phyloP scores from a whole-genome alignment of 1,139 yeast species.

The Taphrina deformans region DNA sequence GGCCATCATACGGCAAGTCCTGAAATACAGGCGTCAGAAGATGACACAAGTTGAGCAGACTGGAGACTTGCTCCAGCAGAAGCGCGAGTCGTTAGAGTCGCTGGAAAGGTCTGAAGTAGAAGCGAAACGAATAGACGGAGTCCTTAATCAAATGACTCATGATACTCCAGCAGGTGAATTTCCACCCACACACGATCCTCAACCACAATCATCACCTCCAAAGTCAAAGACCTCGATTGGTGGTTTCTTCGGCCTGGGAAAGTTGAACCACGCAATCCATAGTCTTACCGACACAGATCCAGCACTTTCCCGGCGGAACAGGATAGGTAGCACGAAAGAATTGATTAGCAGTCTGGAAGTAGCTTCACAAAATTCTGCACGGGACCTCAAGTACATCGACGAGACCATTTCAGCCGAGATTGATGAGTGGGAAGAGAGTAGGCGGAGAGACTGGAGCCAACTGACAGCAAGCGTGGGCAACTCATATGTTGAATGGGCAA shows the following conservation, averaged over 20 bases:
- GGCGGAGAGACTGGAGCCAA: conserved; percentile 51
- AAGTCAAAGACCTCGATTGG: conserved; percentile 40
- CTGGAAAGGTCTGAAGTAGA: conserved; percentile 50
- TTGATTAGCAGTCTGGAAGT: conserved; percentile 48
- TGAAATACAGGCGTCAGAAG: conserved; percentile 70
- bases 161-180: conserved; percentile 18
- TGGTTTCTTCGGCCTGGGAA: conserved; percentile 45
- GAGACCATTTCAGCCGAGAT: conserved; percentile 46
- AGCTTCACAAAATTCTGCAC: conserved; percentile 26
- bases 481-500: conserved; percentile 67
- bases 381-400: conserved; percentile 23
- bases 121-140: conserved; percentile 48
- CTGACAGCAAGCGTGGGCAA: conserved; percentile 54
- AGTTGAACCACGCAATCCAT: conserved; percentile 62
- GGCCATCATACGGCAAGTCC: conserved; percentile 62
- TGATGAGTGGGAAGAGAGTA: conserved; percentile 52
- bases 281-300: conserved; percentile 74
- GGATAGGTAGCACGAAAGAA: conserved; percentile 54
- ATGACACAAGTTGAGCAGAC: conserved; percentile 64
- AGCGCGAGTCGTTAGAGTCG: conserved; percentile 45
- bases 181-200: conserved; percentile 29
- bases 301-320: conserved; percentile 61
- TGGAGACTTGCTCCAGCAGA: conserved; percentile 55
- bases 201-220: conserved; percentile 15
- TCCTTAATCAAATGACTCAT: conserved; percentile 27